Evolutionary conservation across 176 grass and related monocot genomes (phyloP).

Genomic region (Saccharum spontaneum): DNA sequence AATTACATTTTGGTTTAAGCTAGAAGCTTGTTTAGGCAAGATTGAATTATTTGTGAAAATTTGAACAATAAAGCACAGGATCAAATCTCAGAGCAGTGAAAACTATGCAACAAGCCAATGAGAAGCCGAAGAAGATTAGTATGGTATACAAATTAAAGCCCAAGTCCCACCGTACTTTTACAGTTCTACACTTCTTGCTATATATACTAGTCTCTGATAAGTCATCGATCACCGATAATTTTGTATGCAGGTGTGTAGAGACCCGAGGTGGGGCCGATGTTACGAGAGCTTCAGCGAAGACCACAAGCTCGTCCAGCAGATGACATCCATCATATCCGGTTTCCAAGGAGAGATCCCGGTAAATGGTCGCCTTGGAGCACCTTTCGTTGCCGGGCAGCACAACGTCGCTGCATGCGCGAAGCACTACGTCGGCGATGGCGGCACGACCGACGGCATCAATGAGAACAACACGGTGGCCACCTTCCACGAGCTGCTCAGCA

Average conservation of each 20-base stretch:
- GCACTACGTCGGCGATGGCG: constrained; percentile 81
- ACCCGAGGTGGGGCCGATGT: constrained; percentile 77
- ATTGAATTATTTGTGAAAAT: no score
- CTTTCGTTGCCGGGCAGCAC: constrained; percentile 43
- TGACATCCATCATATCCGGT: constrained; percentile 51
- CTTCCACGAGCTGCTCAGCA: constrained; percentile 41
- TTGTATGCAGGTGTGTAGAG: constrained; percentile 56
- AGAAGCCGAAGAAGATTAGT: no score
- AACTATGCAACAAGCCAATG: no score
- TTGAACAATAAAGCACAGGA: no score
- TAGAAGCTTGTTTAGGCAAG: no score
- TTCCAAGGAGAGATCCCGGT: constrained; percentile 26
- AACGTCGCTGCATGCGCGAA: constrained; percentile 67
- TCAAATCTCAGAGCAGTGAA: no score
- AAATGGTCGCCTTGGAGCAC: constrained; percentile 28
- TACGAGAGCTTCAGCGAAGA: constrained; percentile 89
- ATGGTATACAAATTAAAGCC: no score
- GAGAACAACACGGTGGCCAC: constrained; percentile 60
- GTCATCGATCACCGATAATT: not conserved
- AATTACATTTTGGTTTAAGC: no score
- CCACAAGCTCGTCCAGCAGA: constrained; percentile 48
- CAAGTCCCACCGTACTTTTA: no score
- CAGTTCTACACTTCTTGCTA: no score
- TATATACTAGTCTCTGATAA: no score
- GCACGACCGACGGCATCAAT: constrained; percentile 57